phyloP scores from a whole-genome alignment of 371 early-diverging fungal species.

The Zopfochytrium polystomum region DNA sequence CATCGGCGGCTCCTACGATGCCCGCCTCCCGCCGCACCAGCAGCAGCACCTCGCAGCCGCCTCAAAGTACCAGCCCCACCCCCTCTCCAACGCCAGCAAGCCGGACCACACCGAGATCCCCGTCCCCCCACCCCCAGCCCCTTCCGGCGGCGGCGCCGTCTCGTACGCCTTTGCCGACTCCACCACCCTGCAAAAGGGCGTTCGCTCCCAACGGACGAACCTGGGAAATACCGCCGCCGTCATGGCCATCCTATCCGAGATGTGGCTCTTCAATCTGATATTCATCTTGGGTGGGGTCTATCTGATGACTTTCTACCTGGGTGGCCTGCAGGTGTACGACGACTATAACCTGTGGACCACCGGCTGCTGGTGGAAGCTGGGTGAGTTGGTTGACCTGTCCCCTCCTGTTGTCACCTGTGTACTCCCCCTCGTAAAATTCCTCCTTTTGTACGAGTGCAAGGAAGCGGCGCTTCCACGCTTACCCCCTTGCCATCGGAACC shows the following conservation, averaged over 20 bases:
- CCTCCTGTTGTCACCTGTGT: not conserved
- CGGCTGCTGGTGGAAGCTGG: conserved; percentile 52
- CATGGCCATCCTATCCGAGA: conserved; percentile 45
- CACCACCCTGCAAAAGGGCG: not conserved
- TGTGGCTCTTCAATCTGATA: conserved; percentile 48
- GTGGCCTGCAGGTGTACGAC: conserved; percentile 29
- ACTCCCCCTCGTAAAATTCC: too few species aligned
- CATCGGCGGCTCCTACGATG: too few species aligned
- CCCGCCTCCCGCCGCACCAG: too few species aligned
- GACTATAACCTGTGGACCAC: conserved; percentile 46
- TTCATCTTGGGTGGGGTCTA: conserved; percentile 44
- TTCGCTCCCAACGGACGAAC: conserved; percentile 46
- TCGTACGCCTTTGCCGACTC: conserved; percentile 41
- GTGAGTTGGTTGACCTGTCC: conserved; percentile 35
- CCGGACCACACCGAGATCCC: too few species aligned
- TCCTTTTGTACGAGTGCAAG: too few species aligned
- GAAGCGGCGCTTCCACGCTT: too few species aligned
- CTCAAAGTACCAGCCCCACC: too few species aligned
- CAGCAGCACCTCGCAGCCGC: too few species aligned
- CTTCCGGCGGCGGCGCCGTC: conserved; percentile 27
- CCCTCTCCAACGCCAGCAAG: too few species aligned
- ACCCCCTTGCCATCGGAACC: too few species aligned
- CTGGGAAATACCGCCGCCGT: conserved; percentile 47
- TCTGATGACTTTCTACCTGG: conserved; percentile 40
- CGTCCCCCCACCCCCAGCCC: too few species aligned